Conservation (phyloP, 495 filamentous ascomycete species). For the Recurvomyces mirabilis region DNA sequence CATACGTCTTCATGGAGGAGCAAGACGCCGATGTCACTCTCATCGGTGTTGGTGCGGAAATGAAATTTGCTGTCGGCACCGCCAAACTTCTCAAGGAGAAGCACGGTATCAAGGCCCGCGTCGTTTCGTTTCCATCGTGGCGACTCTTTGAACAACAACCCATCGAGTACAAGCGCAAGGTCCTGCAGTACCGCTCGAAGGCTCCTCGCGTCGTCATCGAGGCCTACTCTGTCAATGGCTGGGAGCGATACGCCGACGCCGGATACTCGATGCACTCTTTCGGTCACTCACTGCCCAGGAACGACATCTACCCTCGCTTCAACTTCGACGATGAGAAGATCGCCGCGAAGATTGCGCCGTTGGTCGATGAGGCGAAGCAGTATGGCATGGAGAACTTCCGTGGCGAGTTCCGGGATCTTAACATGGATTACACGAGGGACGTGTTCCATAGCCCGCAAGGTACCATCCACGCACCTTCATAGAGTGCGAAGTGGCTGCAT, state of each 20-base stretch:
- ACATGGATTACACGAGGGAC: conserved; percentile 10
- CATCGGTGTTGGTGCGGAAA: conserved; percentile 40
- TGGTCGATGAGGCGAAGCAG: conserved; percentile 10
- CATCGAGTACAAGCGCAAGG: conserved; percentile 37
- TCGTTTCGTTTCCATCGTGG: conserved; percentile 46
- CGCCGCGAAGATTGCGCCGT: conserved; percentile 27
- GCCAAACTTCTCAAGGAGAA: conserved; percentile 24
- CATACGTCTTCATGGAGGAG: conserved; percentile 39
- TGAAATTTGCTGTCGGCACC: conserved; percentile 37
- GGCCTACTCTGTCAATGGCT: conserved; percentile 44
- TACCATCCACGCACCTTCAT: conserved; percentile 2
- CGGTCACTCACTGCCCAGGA: conserved; percentile 40
- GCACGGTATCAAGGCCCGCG: conserved; percentile 34
- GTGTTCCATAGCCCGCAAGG: conserved; percentile 11
- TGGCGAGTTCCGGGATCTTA: conserved; percentile 14
- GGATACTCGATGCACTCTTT: conserved; percentile 39
- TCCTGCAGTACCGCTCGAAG: conserved; percentile 27
- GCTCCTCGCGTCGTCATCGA: conserved; percentile 43
- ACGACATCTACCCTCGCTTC: conserved; percentile 43
- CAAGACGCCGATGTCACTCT: conserved; percentile 36
- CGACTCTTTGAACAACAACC: conserved; percentile 43
- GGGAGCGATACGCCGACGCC: conserved; percentile 50
- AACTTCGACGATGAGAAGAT: conserved; percentile 39
- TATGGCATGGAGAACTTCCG: conserved; percentile 11
- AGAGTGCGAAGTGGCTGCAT: background rate